Evolutionary conservation across 768 basidiomycete species (phyloP).

Genomic region (Auriscalpium vulgare): DNA sequence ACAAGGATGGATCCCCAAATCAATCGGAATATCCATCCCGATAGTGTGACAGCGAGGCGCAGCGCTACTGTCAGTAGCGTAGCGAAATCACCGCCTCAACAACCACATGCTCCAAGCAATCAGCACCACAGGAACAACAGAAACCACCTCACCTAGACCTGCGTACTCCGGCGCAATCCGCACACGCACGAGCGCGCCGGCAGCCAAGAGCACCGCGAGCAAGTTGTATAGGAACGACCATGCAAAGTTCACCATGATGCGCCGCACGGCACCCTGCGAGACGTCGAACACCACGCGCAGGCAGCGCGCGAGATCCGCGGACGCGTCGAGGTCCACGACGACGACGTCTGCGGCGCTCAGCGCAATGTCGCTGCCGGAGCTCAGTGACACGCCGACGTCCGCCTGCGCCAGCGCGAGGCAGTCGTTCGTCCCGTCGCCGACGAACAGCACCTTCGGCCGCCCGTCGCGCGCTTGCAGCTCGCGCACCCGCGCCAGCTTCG

Average conservation of each 20-base stretch:
- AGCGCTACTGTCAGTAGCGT: neutral
- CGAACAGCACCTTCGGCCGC: conserved; percentile 30
- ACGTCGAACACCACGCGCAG: conserved; percentile 32
- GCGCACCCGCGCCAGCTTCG: conserved; percentile 31
- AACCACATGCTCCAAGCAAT: conserved; percentile 23
- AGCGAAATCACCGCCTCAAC: conserved; percentile 1
- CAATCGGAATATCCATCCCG: neutral
- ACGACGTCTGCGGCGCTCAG: conserved; percentile 39
- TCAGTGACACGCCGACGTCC: conserved; percentile 36
- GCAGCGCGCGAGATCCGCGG: conserved; percentile 24
- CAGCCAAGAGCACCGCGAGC: conserved; percentile 40
- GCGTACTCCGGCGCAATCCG: conserved; percentile 34
- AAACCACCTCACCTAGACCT: conserved; percentile 36
- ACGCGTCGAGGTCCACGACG: conserved; percentile 24
- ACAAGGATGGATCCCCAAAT: neutral
- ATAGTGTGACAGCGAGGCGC: neutral
- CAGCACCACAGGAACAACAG: conserved; percentile 33
- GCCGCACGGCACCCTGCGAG: conserved; percentile 25
- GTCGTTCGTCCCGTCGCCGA: conserved; percentile 50
- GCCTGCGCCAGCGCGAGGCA: conserved; percentile 42
- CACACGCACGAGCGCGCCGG: conserved; percentile 36
- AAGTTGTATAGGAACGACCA: conserved; percentile 38
- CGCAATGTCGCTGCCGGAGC: conserved; percentile 30
- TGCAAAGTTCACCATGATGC: conserved; percentile 27
- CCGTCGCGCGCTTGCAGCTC: conserved; percentile 17